phyloP scores from a whole-genome alignment of 257 asterid species.

The Leonotis leonurus region DNA sequence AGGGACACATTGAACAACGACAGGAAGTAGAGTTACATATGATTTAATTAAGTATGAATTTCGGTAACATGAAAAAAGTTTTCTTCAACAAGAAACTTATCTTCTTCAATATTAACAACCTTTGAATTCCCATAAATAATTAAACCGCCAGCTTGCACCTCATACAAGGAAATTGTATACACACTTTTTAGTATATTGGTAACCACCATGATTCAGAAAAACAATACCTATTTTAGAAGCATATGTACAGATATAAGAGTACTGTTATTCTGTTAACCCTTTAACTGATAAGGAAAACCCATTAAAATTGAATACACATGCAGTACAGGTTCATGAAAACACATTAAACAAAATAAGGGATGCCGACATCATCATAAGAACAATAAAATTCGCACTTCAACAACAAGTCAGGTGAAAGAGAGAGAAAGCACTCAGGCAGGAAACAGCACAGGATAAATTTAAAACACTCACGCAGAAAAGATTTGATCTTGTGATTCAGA shows the following conservation, averaged over 20 bases:
- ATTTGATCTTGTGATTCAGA: neutral
- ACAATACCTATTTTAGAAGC: constrained; percentile 3
- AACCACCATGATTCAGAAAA: constrained; percentile 15
- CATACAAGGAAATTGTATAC: neutral
- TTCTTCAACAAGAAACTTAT: neutral
- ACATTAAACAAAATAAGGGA: constrained; percentile 1
- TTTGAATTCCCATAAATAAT: neutral
- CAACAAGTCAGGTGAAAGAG: neutral
- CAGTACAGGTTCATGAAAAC: neutral
- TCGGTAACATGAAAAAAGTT: neutral
- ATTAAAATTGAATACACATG: constrained; percentile 1
- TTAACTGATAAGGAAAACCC: neutral
- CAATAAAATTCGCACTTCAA: neutral
- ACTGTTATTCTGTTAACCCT: neutral
- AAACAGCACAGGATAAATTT: neutral
- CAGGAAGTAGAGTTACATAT: neutral
- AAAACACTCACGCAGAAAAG: neutral
- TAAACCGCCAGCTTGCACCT: neutral
- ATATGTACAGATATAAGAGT: neutral
- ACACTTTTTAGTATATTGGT: neutral
- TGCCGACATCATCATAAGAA: constrained; percentile 1
- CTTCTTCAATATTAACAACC: neutral
- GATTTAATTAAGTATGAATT: neutral
- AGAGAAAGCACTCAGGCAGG: neutral
- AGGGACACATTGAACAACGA: neutral